phyloP scores from a whole-genome alignment of 2,329 filamentous ascomycete species.

The Periconia digitata region DNA sequence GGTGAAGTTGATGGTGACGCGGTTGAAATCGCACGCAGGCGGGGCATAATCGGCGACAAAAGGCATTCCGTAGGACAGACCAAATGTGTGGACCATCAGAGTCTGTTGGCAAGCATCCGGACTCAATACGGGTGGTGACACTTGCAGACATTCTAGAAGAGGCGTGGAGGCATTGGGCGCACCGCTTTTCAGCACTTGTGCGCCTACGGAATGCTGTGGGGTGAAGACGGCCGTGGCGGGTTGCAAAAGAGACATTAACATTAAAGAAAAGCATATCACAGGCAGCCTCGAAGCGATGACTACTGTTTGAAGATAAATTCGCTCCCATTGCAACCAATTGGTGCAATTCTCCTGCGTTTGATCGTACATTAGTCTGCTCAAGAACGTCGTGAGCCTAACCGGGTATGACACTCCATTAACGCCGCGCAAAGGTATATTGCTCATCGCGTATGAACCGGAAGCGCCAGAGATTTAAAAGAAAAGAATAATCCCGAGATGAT shows the following conservation, averaged over 20 bases:
- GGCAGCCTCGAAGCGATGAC: conserved; percentile 15
- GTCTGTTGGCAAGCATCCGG: conserved; percentile 54
- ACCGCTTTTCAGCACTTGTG: conserved; percentile 19
- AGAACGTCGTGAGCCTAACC: conserved; percentile 12
- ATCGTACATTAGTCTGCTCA: conserved; percentile 18
- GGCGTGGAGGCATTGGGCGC: conserved; percentile 26
- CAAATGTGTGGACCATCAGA: conserved; percentile 74
- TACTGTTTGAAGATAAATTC: conserved; percentile 13
- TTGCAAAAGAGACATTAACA: conserved; percentile 37
- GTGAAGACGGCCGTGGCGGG: conserved; percentile 23
- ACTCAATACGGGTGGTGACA: conserved; percentile 66
- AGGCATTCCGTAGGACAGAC: conserved; percentile 70
- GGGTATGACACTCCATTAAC: conserved; percentile 26
- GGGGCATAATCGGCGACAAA: conserved; percentile 70
- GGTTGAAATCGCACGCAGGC: conserved; percentile 70
- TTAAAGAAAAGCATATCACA: conserved; percentile 31
- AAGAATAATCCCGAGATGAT: too few species aligned
- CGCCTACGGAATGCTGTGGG: conserved; percentile 15
- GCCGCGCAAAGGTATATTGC: conserved; percentile 28
- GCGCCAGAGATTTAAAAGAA: conserved; percentile 10
- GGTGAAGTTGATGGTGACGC: conserved; percentile 75
- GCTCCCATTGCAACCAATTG: conserved; percentile 8
- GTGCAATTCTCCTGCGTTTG: conserved; percentile 18
- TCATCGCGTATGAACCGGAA: conserved; percentile 13
- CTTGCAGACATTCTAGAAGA: conserved; percentile 66